Percentiles rank a stretch among this genome's conserved stretches.
phyloP scores from a whole-genome alignment of 768 basidiomycete species.

The Amanita pseudoporphyria region DNA sequence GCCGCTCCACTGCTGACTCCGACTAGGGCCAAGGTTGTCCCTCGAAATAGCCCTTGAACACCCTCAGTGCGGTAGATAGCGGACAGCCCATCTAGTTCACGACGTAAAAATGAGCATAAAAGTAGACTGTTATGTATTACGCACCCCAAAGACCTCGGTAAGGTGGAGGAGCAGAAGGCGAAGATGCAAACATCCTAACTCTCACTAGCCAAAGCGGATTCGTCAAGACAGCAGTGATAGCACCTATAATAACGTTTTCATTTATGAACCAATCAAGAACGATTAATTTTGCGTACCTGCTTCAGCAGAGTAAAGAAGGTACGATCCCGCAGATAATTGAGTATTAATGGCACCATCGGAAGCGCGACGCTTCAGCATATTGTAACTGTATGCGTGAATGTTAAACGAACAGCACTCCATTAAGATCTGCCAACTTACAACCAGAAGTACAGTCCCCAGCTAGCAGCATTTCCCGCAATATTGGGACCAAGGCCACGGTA shows the following conservation, averaged over 20 bases:
- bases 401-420: not conserved
- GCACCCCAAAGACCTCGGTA: slow-evolving; percentile 76
- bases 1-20: slow-evolving; percentile 93
- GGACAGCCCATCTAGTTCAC: slow-evolving; percentile 47
- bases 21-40: slow-evolving; percentile 79
- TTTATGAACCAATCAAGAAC: not conserved
- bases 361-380: slow-evolving; percentile 82
- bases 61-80: slow-evolving; percentile 71
- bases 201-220: slow-evolving; percentile 98
- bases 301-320: slow-evolving; percentile 87
- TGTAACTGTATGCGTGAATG: slow-evolving; percentile 50
- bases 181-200: slow-evolving; percentile 92
- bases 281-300: slow-evolving; percentile 64
- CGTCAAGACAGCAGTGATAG: slow-evolving; percentile 86
- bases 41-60: slow-evolving; percentile 70
- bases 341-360: slow-evolving; percentile 55
- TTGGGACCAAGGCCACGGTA: slow-evolving; percentile 90
- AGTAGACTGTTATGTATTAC: slow-evolving; percentile 16
- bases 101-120: not conserved
- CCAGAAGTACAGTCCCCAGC: slow-evolving; percentile 97
- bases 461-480: slow-evolving; percentile 88
- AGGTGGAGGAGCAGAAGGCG: slow-evolving; percentile 50
- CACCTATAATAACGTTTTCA: slow-evolving; percentile 43
- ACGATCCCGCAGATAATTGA: slow-evolving; percentile 65
- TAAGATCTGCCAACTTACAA: slow-evolving; percentile 51